These are phyloP conservation scores for Sarocladium strictum DNA, from an alignment of 2,329 filamentous ascomycete species.

Conservation along the genomic window DNA sequence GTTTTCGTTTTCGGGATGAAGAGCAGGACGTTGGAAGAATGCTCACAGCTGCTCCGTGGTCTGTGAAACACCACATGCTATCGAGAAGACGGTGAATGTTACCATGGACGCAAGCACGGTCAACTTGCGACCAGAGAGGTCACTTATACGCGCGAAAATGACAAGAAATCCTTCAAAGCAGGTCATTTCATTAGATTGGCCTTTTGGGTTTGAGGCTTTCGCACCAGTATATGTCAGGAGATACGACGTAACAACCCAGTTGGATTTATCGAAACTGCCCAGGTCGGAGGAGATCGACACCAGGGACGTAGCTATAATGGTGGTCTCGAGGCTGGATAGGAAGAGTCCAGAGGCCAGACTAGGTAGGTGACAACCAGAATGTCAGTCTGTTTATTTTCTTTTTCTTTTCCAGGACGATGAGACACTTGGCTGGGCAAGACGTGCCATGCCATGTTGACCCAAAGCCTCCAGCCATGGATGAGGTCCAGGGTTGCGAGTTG, in stretches of 20 bases:
- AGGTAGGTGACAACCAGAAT: no score
- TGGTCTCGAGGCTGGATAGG: conserved; percentile 40
- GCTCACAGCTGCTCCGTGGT: conserved; percentile 24
- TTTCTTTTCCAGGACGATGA: no score
- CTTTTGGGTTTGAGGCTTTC: background rate
- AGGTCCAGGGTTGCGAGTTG: no score
- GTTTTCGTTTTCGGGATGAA: background rate
- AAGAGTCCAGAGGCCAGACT: conserved; percentile 21
- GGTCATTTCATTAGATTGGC: background rate
- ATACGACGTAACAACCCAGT: conserved; percentile 43
- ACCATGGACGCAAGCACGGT: conserved; percentile 22
- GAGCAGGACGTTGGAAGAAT: no score
- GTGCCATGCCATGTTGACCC: background rate
- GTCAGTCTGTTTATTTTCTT: no score
- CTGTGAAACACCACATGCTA: conserved; percentile 31
- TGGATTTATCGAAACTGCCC: conserved; percentile 26
- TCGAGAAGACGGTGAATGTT: conserved; percentile 34
- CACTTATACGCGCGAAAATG: background rate
- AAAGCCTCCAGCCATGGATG: background rate
- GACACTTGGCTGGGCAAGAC: no score
- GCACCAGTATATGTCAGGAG: conserved; percentile 42
- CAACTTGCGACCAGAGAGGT: background rate
- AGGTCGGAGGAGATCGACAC: conserved; percentile 37
- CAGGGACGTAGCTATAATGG: conserved; percentile 45
- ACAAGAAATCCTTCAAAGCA: background rate